Conservation (phyloP, 164 flowering plant genomes). For the Malania oleifera region DNA sequence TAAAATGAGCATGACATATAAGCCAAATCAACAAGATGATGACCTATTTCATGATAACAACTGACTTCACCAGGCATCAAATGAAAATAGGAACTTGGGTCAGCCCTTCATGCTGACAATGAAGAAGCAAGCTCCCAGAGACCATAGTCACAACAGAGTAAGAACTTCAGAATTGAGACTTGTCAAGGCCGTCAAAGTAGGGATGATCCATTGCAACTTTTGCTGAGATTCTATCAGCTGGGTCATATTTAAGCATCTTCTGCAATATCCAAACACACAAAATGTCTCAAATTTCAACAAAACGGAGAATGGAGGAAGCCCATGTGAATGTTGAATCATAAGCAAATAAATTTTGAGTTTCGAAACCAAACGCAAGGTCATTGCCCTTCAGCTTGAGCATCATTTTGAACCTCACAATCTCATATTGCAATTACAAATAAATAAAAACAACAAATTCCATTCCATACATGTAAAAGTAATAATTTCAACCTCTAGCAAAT, state of each 20-base stretch:
- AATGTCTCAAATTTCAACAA: not conserved
- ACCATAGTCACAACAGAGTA: not conserved
- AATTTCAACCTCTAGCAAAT: too few species aligned
- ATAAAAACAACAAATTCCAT: too few species aligned
- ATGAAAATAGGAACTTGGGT: not conserved
- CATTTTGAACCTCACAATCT: too few species aligned
- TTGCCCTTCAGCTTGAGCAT: too few species aligned
- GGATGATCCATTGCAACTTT: slow-evolving; percentile 89
- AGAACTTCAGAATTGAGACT: slow-evolving; percentile 64
- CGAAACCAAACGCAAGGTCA: too few species aligned
- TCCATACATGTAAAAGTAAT: too few species aligned
- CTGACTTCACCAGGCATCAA: not conserved
- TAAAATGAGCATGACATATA: too few species aligned
- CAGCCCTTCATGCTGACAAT: not conserved
- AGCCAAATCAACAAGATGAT: slow-evolving; percentile 45
- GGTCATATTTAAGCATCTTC: slow-evolving; percentile 91
- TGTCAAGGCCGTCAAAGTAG: slow-evolving; percentile 82
- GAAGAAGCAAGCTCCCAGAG: not conserved
- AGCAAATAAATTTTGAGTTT: not conserved
- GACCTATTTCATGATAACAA: slow-evolving; percentile 17
- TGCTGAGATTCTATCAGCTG: slow-evolving; percentile 90
- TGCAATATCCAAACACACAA: slow-evolving; percentile 30
- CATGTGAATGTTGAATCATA: not conserved
- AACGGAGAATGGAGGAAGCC: too few species aligned
- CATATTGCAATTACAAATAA: too few species aligned